phyloP scores from a whole-genome alignment of 768 basidiomycete species.

The Macrocybe gigantea region DNA sequence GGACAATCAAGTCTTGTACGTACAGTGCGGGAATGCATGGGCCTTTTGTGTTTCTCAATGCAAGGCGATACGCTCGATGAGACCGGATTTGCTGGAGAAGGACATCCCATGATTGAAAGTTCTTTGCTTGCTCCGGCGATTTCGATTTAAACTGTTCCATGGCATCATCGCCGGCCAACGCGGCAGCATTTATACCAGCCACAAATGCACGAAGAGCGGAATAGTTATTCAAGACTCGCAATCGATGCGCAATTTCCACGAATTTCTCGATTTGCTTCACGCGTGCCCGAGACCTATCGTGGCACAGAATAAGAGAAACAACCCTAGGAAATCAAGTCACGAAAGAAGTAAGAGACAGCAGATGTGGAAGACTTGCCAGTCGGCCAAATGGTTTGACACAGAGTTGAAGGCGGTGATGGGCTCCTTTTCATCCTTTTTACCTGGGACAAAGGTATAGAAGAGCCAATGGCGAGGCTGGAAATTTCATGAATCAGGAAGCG shows the following conservation, averaged over 20 bases:
- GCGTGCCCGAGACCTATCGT: slow-evolving; percentile 70
- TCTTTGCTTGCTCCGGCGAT: slow-evolving; percentile 67
- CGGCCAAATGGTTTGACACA: slow-evolving; percentile 77
- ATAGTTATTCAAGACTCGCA: slow-evolving; percentile 87
- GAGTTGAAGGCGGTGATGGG: slow-evolving; percentile 70
- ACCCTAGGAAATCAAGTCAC: slow-evolving; percentile 51
- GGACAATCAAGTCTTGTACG: slow-evolving; percentile 14
- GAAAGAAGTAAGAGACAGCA: background rate
- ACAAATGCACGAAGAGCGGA: slow-evolving; percentile 89
- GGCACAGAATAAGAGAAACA: slow-evolving; percentile 83
- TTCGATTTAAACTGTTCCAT: slow-evolving; percentile 67
- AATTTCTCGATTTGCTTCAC: slow-evolving; percentile 86
- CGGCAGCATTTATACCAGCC: slow-evolving; percentile 86
- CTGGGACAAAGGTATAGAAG: slow-evolving; percentile 65
- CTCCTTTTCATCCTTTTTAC: slow-evolving; percentile 61
- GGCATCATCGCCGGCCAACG: slow-evolving; percentile 71
- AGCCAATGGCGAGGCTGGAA: slow-evolving; percentile 83
- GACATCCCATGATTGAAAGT: slow-evolving; percentile 77
- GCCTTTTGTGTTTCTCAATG: slow-evolving; percentile 78
- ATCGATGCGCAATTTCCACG: slow-evolving; percentile 72
- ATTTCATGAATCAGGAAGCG: background rate
- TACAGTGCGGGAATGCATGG: slow-evolving; percentile 85
- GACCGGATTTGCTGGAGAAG: slow-evolving; percentile 77
- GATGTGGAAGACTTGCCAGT: slow-evolving; percentile 50
- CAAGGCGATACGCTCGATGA: slow-evolving; percentile 88